Conservation (phyloP, 2,329 filamentous ascomycete species). For the Colletotrichum orbiculare region DNA sequence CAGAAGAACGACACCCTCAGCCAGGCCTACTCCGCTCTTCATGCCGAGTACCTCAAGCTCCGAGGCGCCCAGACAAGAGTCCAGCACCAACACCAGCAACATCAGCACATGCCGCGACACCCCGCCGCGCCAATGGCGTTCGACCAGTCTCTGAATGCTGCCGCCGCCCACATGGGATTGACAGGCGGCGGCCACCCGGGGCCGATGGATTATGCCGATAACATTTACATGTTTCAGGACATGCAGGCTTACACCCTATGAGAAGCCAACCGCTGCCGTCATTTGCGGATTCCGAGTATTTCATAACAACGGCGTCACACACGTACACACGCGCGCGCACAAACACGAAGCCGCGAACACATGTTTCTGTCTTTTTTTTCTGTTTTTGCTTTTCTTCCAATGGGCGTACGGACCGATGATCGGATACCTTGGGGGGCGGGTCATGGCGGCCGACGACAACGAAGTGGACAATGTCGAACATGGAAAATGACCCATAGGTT, state of each 20-base stretch:
- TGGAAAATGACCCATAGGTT: too few relatives aligned
- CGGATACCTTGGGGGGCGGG: background rate
- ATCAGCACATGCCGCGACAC: constrained; percentile 31
- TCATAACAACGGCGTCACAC: constrained; percentile 11
- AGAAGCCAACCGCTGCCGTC: constrained; percentile 11
- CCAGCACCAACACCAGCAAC: constrained; percentile 22
- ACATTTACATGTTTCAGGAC: constrained; percentile 46
- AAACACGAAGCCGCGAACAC: too few relatives aligned
- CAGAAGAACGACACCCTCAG: constrained; percentile 66
- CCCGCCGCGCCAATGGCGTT: constrained; percentile 27
- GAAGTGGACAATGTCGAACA: too few relatives aligned
- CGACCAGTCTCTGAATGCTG: constrained; percentile 11
- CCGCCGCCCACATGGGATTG: constrained; percentile 30
- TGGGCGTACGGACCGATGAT: background rate
- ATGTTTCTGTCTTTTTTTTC: background rate
- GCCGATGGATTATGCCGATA: constrained; percentile 42
- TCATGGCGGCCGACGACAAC: too few relatives aligned
- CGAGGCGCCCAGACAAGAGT: constrained; percentile 32
- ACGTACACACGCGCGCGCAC: too few relatives aligned
- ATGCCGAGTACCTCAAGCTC: constrained; percentile 56
- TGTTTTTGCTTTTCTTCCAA: background rate
- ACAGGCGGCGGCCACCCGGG: constrained; percentile 36
- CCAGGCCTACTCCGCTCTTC: constrained; percentile 63
- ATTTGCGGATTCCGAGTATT: constrained; percentile 1
- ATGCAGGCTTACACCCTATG: constrained; percentile 40